Percentiles rank a stretch among this genome's conserved stretches.
Conservation (phyloP, 139 green algal species). For the Asterochloris erici region DNA sequence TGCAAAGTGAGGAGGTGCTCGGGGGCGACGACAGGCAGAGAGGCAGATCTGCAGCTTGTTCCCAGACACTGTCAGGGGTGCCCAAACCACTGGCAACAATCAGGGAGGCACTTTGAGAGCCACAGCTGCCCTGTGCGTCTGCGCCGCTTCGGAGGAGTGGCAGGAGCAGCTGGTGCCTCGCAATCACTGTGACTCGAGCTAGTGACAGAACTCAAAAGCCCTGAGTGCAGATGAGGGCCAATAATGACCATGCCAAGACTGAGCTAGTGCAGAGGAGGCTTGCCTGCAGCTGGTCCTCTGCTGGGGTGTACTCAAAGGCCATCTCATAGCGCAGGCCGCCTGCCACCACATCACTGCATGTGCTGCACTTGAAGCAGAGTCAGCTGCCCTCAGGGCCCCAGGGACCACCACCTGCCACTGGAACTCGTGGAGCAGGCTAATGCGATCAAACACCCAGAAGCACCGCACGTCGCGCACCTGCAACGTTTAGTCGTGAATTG, state of each 20-base stretch:
- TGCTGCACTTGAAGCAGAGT: slow-evolving; percentile 28
- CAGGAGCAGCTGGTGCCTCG: no score
- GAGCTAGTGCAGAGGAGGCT: not conserved
- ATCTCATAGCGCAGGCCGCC: slow-evolving; percentile 73
- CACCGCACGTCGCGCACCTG: slow-evolving; percentile 66
- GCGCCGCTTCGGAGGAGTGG: no score
- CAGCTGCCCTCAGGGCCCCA: not conserved
- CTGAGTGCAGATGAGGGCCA: no score
- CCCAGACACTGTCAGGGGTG: no score
- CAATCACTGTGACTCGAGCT: no score
- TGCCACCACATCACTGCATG: slow-evolving; percentile 40
- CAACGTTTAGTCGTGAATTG: not conserved
- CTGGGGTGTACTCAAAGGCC: slow-evolving; percentile 74
- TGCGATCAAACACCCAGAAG: slow-evolving; percentile 83
- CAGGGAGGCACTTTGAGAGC: no score
- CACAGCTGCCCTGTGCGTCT: no score
- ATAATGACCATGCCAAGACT: not conserved
- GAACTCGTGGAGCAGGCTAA: slow-evolving; percentile 74
- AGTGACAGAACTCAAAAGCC: no score
- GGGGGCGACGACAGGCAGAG: no score
- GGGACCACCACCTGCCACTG: slow-evolving; percentile 42
- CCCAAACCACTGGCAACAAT: no score
- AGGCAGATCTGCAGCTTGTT: no score
- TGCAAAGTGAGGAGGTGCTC: no score
- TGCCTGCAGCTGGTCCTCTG: slow-evolving; percentile 30